Percentiles rank a stretch among this genome's conserved stretches.
Evolutionary conservation across 768 basidiomycete species (phyloP).

Genomic region (Boletellus ananas): DNA sequence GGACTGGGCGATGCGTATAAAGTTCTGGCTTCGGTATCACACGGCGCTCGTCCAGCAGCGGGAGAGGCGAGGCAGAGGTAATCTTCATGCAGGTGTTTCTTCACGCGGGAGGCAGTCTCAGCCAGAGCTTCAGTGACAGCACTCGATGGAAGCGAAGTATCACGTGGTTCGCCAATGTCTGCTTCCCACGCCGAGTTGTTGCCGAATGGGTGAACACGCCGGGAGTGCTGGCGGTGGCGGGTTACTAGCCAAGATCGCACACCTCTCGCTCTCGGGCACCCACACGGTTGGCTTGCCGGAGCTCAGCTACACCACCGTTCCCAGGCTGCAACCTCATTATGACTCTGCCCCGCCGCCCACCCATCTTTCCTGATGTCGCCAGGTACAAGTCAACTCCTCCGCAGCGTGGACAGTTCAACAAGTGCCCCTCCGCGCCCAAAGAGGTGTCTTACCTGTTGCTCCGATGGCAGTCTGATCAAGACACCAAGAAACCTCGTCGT

Average conservation of each 20-base stretch:
- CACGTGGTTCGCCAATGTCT: too few relatives aligned
- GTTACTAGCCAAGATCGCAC: neutral
- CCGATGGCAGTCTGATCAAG: neutral
- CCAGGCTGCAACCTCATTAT: neutral
- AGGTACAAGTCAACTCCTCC: conserved; percentile 3
- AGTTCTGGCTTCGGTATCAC: too few relatives aligned
- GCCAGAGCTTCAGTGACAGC: too few relatives aligned
- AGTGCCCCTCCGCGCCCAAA: neutral
- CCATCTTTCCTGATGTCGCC: neutral
- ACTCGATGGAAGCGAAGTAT: too few relatives aligned
- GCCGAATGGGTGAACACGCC: too few relatives aligned
- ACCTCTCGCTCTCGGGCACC: neutral
- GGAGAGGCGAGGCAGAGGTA: too few relatives aligned
- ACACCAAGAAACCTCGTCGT: conserved; percentile 14
- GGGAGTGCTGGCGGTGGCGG: too few relatives aligned
- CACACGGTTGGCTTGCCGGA: neutral
- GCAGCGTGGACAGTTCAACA: neutral
- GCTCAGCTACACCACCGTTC: neutral
- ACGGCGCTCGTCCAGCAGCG: too few relatives aligned
- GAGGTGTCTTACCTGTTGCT: conserved; percentile 10
- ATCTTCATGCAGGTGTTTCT: too few relatives aligned
- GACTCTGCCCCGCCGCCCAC: neutral
- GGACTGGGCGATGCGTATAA: too few relatives aligned
- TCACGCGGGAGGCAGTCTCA: too few relatives aligned
- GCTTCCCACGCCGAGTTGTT: too few relatives aligned